These are phyloP conservation scores for Fusarium coicis DNA, from an alignment of 2,329 filamentous ascomycete species.

Conservation along the genomic window DNA sequence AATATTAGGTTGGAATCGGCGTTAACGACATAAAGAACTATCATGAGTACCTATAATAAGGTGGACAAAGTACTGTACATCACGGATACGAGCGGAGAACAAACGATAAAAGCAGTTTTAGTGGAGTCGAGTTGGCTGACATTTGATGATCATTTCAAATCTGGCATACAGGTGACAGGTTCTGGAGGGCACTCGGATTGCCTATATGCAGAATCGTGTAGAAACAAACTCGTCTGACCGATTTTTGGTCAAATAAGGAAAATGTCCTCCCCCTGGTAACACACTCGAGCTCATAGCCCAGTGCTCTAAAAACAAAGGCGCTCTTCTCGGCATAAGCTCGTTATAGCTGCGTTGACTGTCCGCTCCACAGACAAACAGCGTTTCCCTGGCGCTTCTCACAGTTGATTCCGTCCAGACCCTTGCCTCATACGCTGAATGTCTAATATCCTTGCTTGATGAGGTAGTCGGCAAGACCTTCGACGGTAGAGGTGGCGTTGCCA, in stretches of 20 bases:
- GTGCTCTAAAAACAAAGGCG: conserved; percentile 41
- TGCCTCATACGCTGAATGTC: conserved; percentile 34
- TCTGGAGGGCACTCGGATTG: conserved; percentile 39
- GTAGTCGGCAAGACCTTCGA: conserved; percentile 89
- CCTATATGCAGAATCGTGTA: conserved; percentile 46
- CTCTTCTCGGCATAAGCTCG: conserved; percentile 38
- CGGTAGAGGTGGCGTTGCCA: conserved; percentile 79
- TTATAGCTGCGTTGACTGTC: conserved; percentile 35
- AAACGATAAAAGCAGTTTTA: conserved; percentile 8
- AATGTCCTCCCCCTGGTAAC: conserved; percentile 35
- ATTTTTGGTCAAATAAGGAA: conserved; percentile 37
- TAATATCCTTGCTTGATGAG: conserved; percentile 83
- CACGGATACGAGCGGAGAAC: conserved; percentile 15
- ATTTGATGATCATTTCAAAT: not conserved
- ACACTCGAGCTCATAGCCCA: conserved; percentile 35
- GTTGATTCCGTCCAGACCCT: conserved; percentile 11
- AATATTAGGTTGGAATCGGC: conserved; percentile 39
- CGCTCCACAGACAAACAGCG: conserved; percentile 30
- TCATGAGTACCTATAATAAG: conserved; percentile 10
- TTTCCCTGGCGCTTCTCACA: conserved; percentile 23
- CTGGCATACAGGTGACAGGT: not conserved
- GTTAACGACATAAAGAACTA: conserved; percentile 34
- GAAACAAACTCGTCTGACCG: conserved; percentile 40
- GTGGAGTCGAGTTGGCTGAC: conserved; percentile 4
- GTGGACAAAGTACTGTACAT: conserved; percentile 24